A percentile compares a stretch with the other conserved stretches of the same genome.
These are phyloP conservation scores for Solanum peruvianum DNA, from an alignment of 257 asterid species.

Conservation along the genomic window DNA sequence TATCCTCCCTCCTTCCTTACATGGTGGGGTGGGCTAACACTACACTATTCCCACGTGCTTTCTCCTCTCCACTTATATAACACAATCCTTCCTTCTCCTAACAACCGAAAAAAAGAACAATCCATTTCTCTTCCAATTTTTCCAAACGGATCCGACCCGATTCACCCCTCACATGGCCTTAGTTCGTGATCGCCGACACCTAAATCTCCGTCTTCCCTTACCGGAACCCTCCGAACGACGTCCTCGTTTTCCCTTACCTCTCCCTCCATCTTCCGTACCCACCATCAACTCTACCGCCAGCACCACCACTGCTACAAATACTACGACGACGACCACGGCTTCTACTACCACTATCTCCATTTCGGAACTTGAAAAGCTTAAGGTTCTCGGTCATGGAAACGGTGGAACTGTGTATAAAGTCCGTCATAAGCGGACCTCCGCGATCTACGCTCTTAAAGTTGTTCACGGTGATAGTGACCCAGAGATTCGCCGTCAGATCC, in stretches of 20 bases:
- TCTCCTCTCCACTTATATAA: constrained; percentile 15
- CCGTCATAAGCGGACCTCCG: constrained; percentile 50
- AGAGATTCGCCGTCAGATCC: constrained; percentile 63
- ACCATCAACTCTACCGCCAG: constrained; percentile 7
- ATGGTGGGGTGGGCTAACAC: neutral
- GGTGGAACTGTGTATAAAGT: constrained; percentile 90
- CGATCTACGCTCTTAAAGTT: constrained; percentile 56
- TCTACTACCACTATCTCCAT: constrained; percentile 13
- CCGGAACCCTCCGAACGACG: constrained; percentile 63
- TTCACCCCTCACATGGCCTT: constrained; percentile 39
- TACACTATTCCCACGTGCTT: constrained; percentile 31
- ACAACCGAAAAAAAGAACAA: neutral
- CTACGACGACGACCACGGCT: neutral
- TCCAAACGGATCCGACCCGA: neutral
- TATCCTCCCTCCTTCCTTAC: neutral
- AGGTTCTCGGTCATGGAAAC: constrained; percentile 79
- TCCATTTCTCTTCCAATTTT: neutral
- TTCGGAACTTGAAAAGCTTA: constrained; percentile 64
- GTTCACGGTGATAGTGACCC: constrained; percentile 78
- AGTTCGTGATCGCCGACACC: constrained; percentile 72
- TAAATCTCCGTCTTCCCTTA: constrained; percentile 69
- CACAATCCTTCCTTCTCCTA: neutral
- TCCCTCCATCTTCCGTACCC: constrained; percentile 24
- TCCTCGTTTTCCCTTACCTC: constrained; percentile 60
- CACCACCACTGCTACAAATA: neutral